Percentiles rank a stretch among this genome's conserved stretches.
Conservation (phyloP, 1,284 basidiomycete genomes). For the Singerocomus inundabilis region DNA sequence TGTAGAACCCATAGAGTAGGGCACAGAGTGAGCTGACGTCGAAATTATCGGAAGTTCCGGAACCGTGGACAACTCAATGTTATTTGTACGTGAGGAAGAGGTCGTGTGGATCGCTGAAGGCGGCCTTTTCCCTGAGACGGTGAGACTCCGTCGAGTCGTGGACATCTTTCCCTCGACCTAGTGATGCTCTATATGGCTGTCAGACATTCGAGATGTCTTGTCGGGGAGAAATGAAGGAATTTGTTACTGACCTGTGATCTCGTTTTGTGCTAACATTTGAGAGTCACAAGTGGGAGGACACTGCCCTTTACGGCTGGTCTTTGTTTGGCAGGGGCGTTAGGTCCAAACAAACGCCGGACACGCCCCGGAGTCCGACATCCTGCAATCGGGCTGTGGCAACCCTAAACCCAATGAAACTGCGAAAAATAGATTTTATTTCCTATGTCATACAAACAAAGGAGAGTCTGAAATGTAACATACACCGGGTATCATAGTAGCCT, state of each 20-base stretch:
- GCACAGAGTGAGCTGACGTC: slow-evolving; percentile 22
- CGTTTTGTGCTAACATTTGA: neutral
- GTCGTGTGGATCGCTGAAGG: slow-evolving; percentile 10
- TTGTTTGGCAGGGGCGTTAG: slow-evolving; percentile 16
- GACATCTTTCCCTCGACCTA: slow-evolving; percentile 20
- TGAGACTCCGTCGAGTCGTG: slow-evolving; percentile 27
- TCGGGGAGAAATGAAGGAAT: neutral
- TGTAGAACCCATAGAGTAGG: slow-evolving; percentile 12
- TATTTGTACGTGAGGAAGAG: slow-evolving; percentile 2
- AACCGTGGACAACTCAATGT: slow-evolving; percentile 16
- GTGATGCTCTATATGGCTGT: neutral
- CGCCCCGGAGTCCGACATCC: neutral
- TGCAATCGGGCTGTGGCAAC: neutral
- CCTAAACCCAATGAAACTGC: neutral
- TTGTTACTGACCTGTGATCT: neutral
- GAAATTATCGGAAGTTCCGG: slow-evolving; percentile 19
- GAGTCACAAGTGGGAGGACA: slow-evolving; percentile 13
- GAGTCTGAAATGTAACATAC: neutral
- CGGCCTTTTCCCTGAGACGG: slow-evolving; percentile 20
- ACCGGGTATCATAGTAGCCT: slow-evolving; percentile 13
- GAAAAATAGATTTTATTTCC: neutral
- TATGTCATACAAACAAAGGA: neutral
- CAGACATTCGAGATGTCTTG: neutral
- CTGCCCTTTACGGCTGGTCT: slow-evolving; percentile 12
- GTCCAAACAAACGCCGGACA: slow-evolving; percentile 14